Conservation (phyloP, 805 yeast species). For the Nakazawaea peltata region DNA sequence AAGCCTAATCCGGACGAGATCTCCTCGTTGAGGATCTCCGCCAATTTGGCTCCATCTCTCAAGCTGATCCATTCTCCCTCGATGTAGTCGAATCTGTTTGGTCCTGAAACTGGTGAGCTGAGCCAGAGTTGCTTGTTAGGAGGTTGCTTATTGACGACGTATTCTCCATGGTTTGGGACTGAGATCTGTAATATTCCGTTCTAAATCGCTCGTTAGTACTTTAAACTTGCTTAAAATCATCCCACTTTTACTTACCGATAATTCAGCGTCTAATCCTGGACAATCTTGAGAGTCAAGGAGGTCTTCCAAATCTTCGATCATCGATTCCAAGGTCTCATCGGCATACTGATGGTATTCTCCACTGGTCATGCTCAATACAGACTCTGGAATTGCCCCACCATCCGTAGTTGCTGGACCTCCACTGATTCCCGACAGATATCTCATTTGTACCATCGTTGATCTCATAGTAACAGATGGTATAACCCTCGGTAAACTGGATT, state of each 20-base stretch:
- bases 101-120: constrained; percentile 89
- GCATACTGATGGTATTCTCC: constrained; percentile 58
- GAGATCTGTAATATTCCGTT: constrained; percentile 75
- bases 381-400: constrained; percentile 45
- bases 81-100: constrained; percentile 73
- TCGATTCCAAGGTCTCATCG: constrained; percentile 58
- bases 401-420: constrained; percentile 30
- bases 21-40: constrained; percentile 44
- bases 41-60: constrained; percentile 48
- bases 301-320: constrained; percentile 60
- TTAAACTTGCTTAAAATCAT: background rate
- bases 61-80: constrained; percentile 72
- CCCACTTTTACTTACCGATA: constrained; percentile 32
- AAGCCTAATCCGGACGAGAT: constrained; percentile 25
- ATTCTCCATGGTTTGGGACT: constrained; percentile 68
- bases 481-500: too few relatives aligned
- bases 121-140: constrained; percentile 97
- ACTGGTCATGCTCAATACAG: constrained; percentile 37
- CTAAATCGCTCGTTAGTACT: constrained; percentile 5
- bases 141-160: constrained; percentile 94
- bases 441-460: too few relatives aligned
- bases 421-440: too few relatives aligned
- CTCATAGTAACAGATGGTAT: too few relatives aligned
- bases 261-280: constrained; percentile 62
- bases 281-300: constrained; percentile 42